Percentiles rank a stretch among this genome's conserved stretches.
phyloP scores from a whole-genome alignment of 1,284 basidiomycete genomes.

The Moesziomyces sp. region DNA sequence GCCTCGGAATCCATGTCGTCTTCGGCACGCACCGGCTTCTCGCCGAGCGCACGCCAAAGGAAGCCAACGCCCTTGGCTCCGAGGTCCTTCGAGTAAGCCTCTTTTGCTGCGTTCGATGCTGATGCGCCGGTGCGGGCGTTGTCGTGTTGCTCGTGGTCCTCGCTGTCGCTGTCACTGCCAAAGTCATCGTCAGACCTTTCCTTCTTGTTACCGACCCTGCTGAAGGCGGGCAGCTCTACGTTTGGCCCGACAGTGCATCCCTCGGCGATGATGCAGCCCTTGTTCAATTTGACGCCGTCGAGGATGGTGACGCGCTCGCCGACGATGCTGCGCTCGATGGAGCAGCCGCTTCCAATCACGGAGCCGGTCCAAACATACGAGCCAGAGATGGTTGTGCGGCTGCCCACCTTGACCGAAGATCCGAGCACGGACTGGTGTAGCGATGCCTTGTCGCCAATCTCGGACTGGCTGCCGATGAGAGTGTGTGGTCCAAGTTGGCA shows the following conservation, averaged over 20 bases:
- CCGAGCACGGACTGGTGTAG: slow-evolving; percentile 81
- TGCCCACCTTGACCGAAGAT: slow-evolving; percentile 76
- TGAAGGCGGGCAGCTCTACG: slow-evolving; percentile 77
- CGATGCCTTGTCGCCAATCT: slow-evolving; percentile 73
- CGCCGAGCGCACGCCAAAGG: slow-evolving; percentile 58
- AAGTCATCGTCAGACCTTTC: slow-evolving; percentile 45
- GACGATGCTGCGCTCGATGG: slow-evolving; percentile 74
- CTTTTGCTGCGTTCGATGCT: slow-evolving; percentile 13
- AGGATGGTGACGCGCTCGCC: slow-evolving; percentile 80
- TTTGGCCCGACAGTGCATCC: slow-evolving; percentile 65
- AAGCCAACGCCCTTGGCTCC: slow-evolving; percentile 48
- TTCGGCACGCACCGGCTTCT: slow-evolving; percentile 16
- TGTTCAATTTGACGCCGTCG: slow-evolving; percentile 74
- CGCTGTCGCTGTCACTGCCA: slow-evolving; percentile 44
- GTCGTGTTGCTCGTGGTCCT: slow-evolving; percentile 48
- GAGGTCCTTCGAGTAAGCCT: slow-evolving; percentile 29
- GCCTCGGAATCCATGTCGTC: slow-evolving; percentile 31
- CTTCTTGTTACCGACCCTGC: slow-evolving; percentile 74
- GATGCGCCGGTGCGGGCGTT: slow-evolving; percentile 42
- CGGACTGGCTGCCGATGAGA: slow-evolving; percentile 46
- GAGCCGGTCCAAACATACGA: slow-evolving; percentile 58
- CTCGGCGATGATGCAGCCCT: slow-evolving; percentile 66
- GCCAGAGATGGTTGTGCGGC: slow-evolving; percentile 33
- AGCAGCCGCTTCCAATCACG: slow-evolving; percentile 76
- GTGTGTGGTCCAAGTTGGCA: slow-evolving; percentile 48